These are phyloP conservation scores for Dipteronia dyeriana DNA, from an alignment of 345 rosid species.

Conservation along the genomic window DNA sequence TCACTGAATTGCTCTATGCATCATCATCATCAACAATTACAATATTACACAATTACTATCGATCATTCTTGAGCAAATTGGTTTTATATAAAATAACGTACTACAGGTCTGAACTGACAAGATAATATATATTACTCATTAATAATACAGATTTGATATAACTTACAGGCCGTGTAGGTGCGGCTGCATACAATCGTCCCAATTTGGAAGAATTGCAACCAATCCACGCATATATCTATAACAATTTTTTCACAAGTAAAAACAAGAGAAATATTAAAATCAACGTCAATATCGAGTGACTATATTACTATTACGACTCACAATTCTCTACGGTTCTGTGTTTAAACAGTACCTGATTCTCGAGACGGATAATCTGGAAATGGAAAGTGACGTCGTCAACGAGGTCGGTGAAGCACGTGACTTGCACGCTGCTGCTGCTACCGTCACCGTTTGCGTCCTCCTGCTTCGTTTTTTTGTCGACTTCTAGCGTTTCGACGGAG, in stretches of 20 bases:
- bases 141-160: no score
- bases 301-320: background rate
- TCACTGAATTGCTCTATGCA: constrained; percentile 62
- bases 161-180: constrained; percentile 70
- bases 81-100: background rate
- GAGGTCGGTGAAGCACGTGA: constrained; percentile 65
- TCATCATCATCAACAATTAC: background rate
- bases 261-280: no score
- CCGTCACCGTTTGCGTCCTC: background rate
- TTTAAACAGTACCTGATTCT: constrained; percentile 51
- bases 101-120: background rate
- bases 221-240: constrained; percentile 80
- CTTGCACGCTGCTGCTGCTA: constrained; percentile 34
- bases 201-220: constrained; percentile 74
- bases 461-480: constrained; percentile 17
- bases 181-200: constrained; percentile 83
- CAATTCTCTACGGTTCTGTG: background rate
- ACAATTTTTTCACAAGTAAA: background rate
- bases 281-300: no score
- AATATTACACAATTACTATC: background rate
- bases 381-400: constrained; percentile 66
- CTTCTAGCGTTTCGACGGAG: constrained; percentile 26
- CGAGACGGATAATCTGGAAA: constrained; percentile 72
- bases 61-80: background rate
- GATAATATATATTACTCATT: no score